Evolutionary conservation across 140 eudicot genomes (phyloP), one percentile per base, ranked within the genome.

Genomic region (Flaveria floridana): DNA sequence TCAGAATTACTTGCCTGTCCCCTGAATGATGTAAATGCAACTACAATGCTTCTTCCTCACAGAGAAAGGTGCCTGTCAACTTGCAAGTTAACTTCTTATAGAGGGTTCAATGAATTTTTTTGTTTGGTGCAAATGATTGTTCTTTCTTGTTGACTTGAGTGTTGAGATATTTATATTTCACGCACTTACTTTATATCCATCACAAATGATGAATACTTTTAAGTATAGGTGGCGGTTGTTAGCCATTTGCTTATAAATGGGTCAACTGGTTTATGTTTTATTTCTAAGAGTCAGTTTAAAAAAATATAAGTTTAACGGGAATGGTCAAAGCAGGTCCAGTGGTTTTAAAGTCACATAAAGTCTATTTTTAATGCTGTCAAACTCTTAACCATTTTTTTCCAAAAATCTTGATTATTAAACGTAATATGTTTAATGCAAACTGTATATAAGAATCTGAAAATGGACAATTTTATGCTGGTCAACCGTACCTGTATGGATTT

Each of bases 1-100:
- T 94, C 99, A 18, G 99, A 94, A 83, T 64, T 94, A 39, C 81
- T 88, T 80, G 99, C 99, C 9, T 94, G 97, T 74, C 99, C 96
- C 25, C 57, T 94, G 44, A 91, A 90, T 30, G 80, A 90, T 82
- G 76, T 85, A 76, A 86, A 89, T 66, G 90, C 84, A 47, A 82
- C 89, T 59, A 85, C 80, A 9, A 73, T 87, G 57, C 86, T 94
- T 69, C 87, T 94, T 74, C 96, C 97, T 56, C 99, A 94, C 71
- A 83, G 97, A 34, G 90, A 85, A 74, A 90, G 95, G 96, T 89
- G 85, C 53, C 16, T 2, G 46, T 65, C 55, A 66, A 44, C 25
- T 58, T 41, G 42, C 62, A 34, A 13, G 62, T 74, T 61, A 26
- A 74, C 21, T 20, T 81, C 20, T 25, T 75, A 57, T 47, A 7